A percentile compares a stretch with the other conserved stretches of the same genome.
Conservation (phyloP, 2,329 filamentous ascomycete species). For the Talaromyces verruculosus region DNA sequence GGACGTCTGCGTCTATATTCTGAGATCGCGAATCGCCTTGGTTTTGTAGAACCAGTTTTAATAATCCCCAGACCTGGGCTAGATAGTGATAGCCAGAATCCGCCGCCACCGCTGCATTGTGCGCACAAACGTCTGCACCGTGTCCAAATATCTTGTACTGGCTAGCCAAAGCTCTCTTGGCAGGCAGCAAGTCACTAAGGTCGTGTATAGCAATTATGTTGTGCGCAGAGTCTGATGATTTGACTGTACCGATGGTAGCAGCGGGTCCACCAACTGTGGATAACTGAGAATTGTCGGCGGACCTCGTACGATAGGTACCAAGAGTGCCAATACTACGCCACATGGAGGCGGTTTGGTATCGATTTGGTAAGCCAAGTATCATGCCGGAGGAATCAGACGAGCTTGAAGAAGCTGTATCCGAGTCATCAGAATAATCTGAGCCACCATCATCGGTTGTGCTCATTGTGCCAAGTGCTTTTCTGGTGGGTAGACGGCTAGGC, state of each 20-base stretch:
- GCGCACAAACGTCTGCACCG: slow-evolving; percentile 74
- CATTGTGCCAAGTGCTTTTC: slow-evolving; percentile 37
- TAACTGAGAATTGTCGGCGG: slow-evolving; percentile 49
- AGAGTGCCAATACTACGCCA: slow-evolving; percentile 52
- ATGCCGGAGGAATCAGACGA: slow-evolving; percentile 48
- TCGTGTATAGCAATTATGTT: slow-evolving; percentile 75
- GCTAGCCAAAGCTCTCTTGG: slow-evolving; percentile 72
- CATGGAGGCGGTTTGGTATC: slow-evolving; percentile 51
- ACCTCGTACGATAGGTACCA: slow-evolving; percentile 58
- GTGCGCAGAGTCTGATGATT: slow-evolving; percentile 51
- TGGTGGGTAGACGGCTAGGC: slow-evolving; percentile 35
- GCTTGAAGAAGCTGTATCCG: slow-evolving; percentile 62
- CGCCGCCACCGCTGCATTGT: slow-evolving; percentile 77
- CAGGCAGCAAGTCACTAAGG: slow-evolving; percentile 69
- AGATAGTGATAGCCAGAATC: slow-evolving; percentile 69
- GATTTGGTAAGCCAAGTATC: slow-evolving; percentile 47
- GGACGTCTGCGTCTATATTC: slow-evolving; percentile 64
- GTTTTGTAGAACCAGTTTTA: slow-evolving; percentile 73
- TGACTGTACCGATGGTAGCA: slow-evolving; percentile 46
- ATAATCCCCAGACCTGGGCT: slow-evolving; percentile 79
- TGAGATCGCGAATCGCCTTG: slow-evolving; percentile 70
- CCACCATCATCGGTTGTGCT: slow-evolving; percentile 44
- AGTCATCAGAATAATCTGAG: slow-evolving; percentile 50
- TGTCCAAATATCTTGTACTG: slow-evolving; percentile 84
- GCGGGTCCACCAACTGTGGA: slow-evolving; percentile 50